Percentiles rank a stretch among this genome's conserved stretches.
phyloP scores from a whole-genome alignment of 352 stramenopile genomes.

The Pythium folliculosum region DNA sequence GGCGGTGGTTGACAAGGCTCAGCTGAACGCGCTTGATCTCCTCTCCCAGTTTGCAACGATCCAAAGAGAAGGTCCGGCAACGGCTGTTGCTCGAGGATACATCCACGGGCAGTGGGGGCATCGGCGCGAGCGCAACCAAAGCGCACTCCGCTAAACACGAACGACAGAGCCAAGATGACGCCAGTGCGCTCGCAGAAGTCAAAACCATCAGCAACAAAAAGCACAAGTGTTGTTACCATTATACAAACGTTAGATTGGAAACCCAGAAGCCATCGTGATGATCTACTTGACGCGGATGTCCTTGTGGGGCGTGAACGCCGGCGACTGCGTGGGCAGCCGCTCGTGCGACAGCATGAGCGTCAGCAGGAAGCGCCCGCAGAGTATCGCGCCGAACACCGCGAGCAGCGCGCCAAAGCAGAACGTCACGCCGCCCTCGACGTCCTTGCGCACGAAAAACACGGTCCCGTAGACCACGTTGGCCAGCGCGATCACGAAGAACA shows the following conservation, averaged over 20 bases:
- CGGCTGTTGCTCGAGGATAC: no score
- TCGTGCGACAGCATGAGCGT: slow-evolving; percentile 26
- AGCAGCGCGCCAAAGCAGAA: slow-evolving; percentile 24
- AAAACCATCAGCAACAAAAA: neutral
- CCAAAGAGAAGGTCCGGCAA: no score
- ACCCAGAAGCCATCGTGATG: neutral
- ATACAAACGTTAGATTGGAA: neutral
- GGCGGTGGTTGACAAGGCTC: no score
- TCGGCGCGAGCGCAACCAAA: no score
- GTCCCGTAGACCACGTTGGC: slow-evolving; percentile 33
- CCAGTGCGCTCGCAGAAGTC: neutral
- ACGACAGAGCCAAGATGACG: no score
- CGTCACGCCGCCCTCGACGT: slow-evolving; percentile 17
- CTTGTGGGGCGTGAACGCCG: slow-evolving; percentile 26
- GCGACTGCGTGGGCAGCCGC: slow-evolving; percentile 34
- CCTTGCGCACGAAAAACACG: slow-evolving; percentile 24
- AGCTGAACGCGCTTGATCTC: no score
- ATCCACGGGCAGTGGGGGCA: no score
- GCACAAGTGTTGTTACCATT: neutral
- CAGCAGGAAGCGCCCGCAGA: slow-evolving; percentile 30
- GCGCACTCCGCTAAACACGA: no score
- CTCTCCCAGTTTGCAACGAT: no score
- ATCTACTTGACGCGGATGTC: slow-evolving; percentile 22
- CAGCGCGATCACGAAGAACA: slow-evolving; percentile 31
- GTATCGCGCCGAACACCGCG: slow-evolving; percentile 27